Base-by-base conservation (phyloP, 2,329 filamentous ascomycete species). In the Xylariaceae sp. region DNA sequence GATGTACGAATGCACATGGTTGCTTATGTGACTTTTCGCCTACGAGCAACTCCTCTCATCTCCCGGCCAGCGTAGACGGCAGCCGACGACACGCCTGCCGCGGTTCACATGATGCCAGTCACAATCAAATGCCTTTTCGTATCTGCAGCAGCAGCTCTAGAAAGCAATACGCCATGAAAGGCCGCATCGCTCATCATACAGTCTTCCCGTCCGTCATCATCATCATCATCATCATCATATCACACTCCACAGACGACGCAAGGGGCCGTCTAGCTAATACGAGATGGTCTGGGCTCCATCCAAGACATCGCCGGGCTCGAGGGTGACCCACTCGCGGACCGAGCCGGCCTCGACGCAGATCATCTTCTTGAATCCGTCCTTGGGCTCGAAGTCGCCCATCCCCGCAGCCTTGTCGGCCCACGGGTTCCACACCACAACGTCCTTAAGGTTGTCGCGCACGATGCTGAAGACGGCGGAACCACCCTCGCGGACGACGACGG, bases 391-490 rank as follows among this genome's bases (percentile, higher is more conserved):
- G 71, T 99, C 94, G 47, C 77, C 84, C 74, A 96, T 96, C 5
- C 80, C 80, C 62, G 84, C 82, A 1, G 89, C 84, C 76, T 95
- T 96, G 58, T 92, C 89, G 39, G 80, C 79, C 91, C 93, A 97
- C 1, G 94, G 94, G 73, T 99, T 99, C 94, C 94, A 99, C 31
- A 97, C 88, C 1, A 97, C 93, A 14, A 94, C 86, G 61, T 97
- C 90, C 56, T 82, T 81, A 60, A 99, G 79, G 60, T 90, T 92
- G 71, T 97, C 90, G 56, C 94, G 84, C 39, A 87, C 82, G 50
- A 97, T 79, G 54, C 85, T 84, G 74, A 88, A 91, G 46, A 80
- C 75, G 13, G 84, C 77, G 64, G 80, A 80, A 54, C 83, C 86
- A 45, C 73, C 79, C 63, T 89, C 84, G 14, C 76, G 67, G 44